Evolutionary conservation across 192 early-diverging fungal genomes (phyloP).

Genomic region (Umbelopsis ramanniana): DNA sequence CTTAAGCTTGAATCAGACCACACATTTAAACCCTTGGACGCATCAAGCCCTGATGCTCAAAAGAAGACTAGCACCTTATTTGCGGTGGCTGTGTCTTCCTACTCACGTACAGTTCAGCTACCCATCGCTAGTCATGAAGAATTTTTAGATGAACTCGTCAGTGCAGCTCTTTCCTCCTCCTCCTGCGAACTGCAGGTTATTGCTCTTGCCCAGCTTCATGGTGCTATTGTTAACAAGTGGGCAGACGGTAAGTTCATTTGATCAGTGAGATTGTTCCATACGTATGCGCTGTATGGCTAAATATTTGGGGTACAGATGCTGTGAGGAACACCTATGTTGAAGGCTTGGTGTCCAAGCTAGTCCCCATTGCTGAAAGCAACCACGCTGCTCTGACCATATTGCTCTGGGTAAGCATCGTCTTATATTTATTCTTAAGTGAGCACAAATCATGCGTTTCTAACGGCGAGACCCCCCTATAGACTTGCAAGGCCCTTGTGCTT

Average conservation of each 20-base stretch:
- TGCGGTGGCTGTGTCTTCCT: conserved; percentile 28
- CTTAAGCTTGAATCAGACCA: conserved; percentile 19
- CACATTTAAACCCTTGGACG: neutral
- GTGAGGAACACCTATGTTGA: conserved; percentile 36
- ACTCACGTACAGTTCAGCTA: conserved; percentile 22
- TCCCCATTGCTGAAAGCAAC: neutral
- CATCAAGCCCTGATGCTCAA: conserved; percentile 21
- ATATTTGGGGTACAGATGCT: conserved; percentile 3
- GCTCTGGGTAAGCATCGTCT: conserved; percentile 28
- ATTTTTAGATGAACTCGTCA: conserved; percentile 22
- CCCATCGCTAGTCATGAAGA: conserved; percentile 27
- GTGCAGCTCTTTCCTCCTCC: conserved; percentile 20
- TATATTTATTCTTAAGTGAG: no score
- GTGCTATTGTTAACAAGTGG: conserved; percentile 43
- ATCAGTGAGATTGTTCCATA: neutral
- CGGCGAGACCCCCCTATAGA: conserved; percentile 34
- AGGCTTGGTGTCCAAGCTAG: neutral
- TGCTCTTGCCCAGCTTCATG: conserved; percentile 22
- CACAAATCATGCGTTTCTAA: neutral
- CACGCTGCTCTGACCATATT: conserved; percentile 21
- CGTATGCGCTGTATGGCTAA: neutral
- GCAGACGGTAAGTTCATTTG: conserved; percentile 20
- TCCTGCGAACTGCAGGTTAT: conserved; percentile 18
- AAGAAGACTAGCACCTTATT: conserved; percentile 22
- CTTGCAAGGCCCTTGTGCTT: conserved; percentile 69